Evolutionary conservation across 2,329 filamentous ascomycete species (phyloP).

Genomic region (Pochonia chlamydosporia): DNA sequence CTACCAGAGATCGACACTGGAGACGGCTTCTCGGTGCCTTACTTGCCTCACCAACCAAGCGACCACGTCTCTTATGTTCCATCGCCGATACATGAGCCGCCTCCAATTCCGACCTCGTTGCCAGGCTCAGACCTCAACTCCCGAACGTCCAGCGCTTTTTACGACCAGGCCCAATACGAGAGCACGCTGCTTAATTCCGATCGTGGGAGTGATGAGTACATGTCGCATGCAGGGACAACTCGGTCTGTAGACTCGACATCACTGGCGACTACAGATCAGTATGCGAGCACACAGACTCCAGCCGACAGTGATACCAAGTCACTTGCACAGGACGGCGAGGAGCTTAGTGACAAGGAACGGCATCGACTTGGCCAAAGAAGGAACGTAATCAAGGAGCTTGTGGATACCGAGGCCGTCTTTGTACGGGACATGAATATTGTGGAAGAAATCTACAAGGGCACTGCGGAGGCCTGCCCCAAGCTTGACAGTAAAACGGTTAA

Average conservation of each 20-base stretch:
- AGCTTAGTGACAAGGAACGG: slow-evolving; percentile 47
- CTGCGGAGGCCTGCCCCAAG: slow-evolving; percentile 73
- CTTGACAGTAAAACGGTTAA: slow-evolving; percentile 81
- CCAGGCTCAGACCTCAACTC: slow-evolving; percentile 30
- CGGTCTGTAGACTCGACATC: slow-evolving; percentile 43
- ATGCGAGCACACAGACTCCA: slow-evolving; percentile 28
- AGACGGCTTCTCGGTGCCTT: slow-evolving; percentile 44
- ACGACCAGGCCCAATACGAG: slow-evolving; percentile 30
- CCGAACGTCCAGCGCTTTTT: slow-evolving; percentile 35
- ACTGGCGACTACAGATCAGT: slow-evolving; percentile 35
- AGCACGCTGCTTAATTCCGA: slow-evolving; percentile 39
- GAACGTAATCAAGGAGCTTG: slow-evolving; percentile 82
- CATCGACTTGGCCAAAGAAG: slow-evolving; percentile 74
- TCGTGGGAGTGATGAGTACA: slow-evolving; percentile 39
- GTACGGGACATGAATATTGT: slow-evolving; percentile 95
- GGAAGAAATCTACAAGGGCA: slow-evolving; percentile 95
- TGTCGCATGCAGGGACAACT: slow-evolving; percentile 35
- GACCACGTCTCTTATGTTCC: slow-evolving; percentile 25
- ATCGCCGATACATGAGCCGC: slow-evolving; percentile 45
- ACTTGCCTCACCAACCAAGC: slow-evolving; percentile 29
- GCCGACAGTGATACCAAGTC: slow-evolving; percentile 32
- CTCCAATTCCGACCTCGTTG: slow-evolving; percentile 38
- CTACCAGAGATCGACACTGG: slow-evolving; percentile 47
- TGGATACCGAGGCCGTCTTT: slow-evolving; percentile 89
- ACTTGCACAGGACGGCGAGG: slow-evolving; percentile 31